Evolutionary conservation across 768 basidiomycete species (phyloP).

Genomic region (Auricularia cornea): DNA sequence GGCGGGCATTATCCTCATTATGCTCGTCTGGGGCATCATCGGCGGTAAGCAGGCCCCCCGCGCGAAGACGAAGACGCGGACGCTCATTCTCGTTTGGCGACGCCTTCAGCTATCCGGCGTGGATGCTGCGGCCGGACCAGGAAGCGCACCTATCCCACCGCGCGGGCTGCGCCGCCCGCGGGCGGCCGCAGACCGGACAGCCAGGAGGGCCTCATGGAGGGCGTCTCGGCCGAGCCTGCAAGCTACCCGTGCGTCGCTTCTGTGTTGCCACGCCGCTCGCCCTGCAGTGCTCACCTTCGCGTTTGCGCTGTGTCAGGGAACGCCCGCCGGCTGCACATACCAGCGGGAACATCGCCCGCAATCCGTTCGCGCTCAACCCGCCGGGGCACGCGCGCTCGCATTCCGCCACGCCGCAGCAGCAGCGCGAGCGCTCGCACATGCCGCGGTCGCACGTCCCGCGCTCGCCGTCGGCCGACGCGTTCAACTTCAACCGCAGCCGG

Average conservation of each 20-base stretch:
- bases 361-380: background rate
- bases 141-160: background rate
- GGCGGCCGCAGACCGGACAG: background rate
- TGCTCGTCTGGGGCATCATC: constrained; percentile 45
- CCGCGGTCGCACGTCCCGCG: background rate
- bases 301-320: background rate
- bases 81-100: no score
- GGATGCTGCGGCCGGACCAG: background rate
- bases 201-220: background rate
- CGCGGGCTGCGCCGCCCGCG: background rate
- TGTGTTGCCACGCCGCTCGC: background rate
- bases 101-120: background rate
- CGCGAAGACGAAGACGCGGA: no score
- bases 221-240: background rate
- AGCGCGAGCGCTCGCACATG: background rate
- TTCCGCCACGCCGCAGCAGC: background rate
- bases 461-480: background rate
- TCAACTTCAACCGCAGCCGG: background rate
- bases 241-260: background rate
- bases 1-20: constrained; percentile 50
- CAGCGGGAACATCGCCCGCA: background rate
- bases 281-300: background rate
- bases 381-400: background rate
- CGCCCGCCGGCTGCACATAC: background rate
- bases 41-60: constrained; percentile 1